A percentile compares a stretch with the other conserved stretches of the same genome.
Evolutionary conservation across 2,329 filamentous ascomycete species (phyloP).

Genomic region (Volutella citrinella): DNA sequence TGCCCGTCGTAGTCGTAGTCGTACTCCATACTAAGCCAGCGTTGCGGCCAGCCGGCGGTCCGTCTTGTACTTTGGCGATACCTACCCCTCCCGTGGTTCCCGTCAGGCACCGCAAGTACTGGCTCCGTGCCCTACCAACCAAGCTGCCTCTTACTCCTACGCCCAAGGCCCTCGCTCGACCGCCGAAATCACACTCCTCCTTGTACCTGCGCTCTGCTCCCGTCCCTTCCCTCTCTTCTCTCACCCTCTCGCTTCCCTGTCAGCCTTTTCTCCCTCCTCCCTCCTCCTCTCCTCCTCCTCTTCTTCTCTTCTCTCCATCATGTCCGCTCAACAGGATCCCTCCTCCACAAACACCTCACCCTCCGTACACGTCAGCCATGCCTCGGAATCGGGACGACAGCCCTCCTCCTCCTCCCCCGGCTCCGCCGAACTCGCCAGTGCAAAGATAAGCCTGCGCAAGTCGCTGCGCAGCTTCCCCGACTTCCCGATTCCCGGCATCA

Average conservation of each 20-base stretch:
- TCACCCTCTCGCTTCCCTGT: no score
- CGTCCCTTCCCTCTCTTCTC: constrained; percentile 23
- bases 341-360: constrained; percentile 33
- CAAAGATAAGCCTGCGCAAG: constrained; percentile 67
- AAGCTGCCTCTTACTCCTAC: constrained; percentile 8
- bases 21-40: no score
- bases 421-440: constrained; percentile 64
- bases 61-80: constrained; percentile 13
- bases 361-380: no score
- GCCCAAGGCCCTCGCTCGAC: constrained; percentile 11
- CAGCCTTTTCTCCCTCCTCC: constrained; percentile 21
- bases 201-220: constrained; percentile 22
- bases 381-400: constrained; percentile 63
- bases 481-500: constrained; percentile 87
- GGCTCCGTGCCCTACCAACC: no score
- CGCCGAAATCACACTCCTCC: constrained; percentile 20
- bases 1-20: constrained; percentile 10
- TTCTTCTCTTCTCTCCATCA: constrained; percentile 31
- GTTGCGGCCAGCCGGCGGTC: constrained; percentile 14
- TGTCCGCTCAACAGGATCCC: constrained; percentile 27
- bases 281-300: constrained; percentile 25
- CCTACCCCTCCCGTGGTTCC: constrained; percentile 18
- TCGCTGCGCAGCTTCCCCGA: constrained; percentile 84
- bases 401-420: constrained; percentile 59
- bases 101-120: no score